Evolutionary conservation across 2,329 filamentous ascomycete species (phyloP), one percentile per base, ranked within the genome.

Genomic region (Claviceps pazoutovae): DNA sequence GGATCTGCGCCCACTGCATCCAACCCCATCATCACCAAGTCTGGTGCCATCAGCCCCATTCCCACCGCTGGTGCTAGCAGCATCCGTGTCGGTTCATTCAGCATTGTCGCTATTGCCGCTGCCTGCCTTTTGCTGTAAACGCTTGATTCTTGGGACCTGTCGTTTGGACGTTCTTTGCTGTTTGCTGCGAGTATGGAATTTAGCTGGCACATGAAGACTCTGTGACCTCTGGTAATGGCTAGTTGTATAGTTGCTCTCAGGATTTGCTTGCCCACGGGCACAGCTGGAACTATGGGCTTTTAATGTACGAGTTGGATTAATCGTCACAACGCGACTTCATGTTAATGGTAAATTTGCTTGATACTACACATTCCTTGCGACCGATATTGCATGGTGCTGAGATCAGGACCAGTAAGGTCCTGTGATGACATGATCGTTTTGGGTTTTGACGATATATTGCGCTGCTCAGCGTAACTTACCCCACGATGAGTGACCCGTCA

Each of bases 81-180:
- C 53, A 55, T 66, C 38, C 66, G 62, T n/a, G 67, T 65, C 30
- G 68, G 65, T 57, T 65, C 67, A 39, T 48, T 72, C 49, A 68
- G 67, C 54, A 56, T 70, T 23, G 48, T 71, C 52, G 70, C 62
- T 56, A 70, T 67, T 58, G 66, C 67, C 55, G 62, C 69, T 55
- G 71, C 70, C 54, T 56, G 67, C 55, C 55, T 74, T 49, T 71
- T 68, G 59, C 62, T 74, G 63, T 75, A 70, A 72, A 71, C 61
- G 23, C 16, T 5, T 8, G 13, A 14, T 38, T 13, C 14, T 11
- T 34, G 8, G n/a, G 46, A 39, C n/a, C 9, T 13, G 19, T 45
- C 37, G 16, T 14, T 45, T 45, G 38, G 44, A 19, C 17, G 43
- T 17, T 17, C n/a, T 50, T 37, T 37, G 5, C 19, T 39, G 21